Evolutionary conservation across 2,329 filamentous ascomycete genomes (phyloP).

Genomic region (Xylariomycetidae sp.): DNA sequence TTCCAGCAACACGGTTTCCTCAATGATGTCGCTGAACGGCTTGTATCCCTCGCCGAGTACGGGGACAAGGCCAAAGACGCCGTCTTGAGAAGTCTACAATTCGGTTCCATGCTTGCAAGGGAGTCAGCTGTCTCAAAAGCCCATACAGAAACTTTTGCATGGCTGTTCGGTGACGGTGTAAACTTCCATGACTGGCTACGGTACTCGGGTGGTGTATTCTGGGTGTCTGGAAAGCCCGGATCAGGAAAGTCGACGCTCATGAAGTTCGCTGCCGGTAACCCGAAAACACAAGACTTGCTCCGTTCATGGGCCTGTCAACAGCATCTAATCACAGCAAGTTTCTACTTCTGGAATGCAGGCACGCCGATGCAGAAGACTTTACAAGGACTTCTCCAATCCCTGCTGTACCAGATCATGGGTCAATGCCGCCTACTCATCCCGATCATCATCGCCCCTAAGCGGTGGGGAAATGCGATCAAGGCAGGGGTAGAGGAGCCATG

Average conservation of each 20-base stretch:
- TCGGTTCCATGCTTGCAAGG: no score
- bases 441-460: no score
- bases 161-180: neutral
- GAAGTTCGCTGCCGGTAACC: conserved; percentile 7
- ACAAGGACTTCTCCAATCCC: conserved; percentile 1
- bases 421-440: no score
- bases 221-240: conserved; percentile 16
- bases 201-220: conserved; percentile 4
- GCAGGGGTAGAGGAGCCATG: neutral
- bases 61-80: no score
- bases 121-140: no score
- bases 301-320: neutral
- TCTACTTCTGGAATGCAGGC: conserved; percentile 7
- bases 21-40: no score
- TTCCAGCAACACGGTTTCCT: no score
- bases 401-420: conserved; percentile 5
- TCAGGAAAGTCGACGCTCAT: conserved; percentile 13
- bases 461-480: no score
- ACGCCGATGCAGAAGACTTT: conserved; percentile 2
- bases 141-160: neutral
- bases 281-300: neutral
- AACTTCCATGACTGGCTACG: neutral
- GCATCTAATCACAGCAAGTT: neutral
- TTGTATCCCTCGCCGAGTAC: no score
- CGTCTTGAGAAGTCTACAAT: no score